Evolutionary conservation across 2,329 filamentous ascomycete genomes (phyloP).

Genomic region (Pestalotiopsis sp.): DNA sequence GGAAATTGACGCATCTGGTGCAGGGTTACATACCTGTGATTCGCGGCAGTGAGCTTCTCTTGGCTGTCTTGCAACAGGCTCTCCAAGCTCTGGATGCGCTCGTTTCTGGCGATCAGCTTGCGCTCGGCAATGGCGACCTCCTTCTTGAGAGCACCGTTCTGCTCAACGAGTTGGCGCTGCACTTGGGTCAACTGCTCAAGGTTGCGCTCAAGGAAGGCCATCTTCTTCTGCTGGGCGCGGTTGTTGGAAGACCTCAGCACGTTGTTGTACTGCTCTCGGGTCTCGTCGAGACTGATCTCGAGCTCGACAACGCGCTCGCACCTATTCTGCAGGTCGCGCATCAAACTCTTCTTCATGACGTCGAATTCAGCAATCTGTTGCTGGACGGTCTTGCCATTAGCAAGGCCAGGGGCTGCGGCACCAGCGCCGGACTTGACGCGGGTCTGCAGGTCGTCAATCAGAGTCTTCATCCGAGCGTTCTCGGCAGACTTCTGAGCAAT

Average conservation of each 20-base stretch:
- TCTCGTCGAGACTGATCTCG: slow-evolving; percentile 96
- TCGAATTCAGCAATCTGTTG: slow-evolving; percentile 99
- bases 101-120: slow-evolving; percentile 94
- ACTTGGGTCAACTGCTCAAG: slow-evolving; percentile 97
- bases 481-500: slow-evolving; percentile 79
- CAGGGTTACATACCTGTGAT: slow-evolving; percentile 76
- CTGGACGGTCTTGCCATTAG: slow-evolving; percentile 88
- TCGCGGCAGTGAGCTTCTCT: slow-evolving; percentile 96
- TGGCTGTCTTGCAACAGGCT: slow-evolving; percentile 92
- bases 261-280: slow-evolving; percentile 98
- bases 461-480: slow-evolving; percentile 76
- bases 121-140: slow-evolving; percentile 98
- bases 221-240: slow-evolving; percentile 99
- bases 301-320: slow-evolving; percentile 98
- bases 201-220: slow-evolving; percentile 98
- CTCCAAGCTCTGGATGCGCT: slow-evolving; percentile 94
- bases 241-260: slow-evolving; percentile 96
- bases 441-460: slow-evolving; percentile 79
- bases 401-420: slow-evolving; percentile 58
- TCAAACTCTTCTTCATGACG: slow-evolving; percentile 99
- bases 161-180: slow-evolving; percentile 95
- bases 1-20: neutral
- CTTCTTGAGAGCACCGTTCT: slow-evolving; percentile 97
- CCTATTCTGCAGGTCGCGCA: slow-evolving; percentile 97
- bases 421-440: slow-evolving; percentile 65